phyloP scores from a whole-genome alignment of 257 asterid genomes.

The Mentha longifolia region DNA sequence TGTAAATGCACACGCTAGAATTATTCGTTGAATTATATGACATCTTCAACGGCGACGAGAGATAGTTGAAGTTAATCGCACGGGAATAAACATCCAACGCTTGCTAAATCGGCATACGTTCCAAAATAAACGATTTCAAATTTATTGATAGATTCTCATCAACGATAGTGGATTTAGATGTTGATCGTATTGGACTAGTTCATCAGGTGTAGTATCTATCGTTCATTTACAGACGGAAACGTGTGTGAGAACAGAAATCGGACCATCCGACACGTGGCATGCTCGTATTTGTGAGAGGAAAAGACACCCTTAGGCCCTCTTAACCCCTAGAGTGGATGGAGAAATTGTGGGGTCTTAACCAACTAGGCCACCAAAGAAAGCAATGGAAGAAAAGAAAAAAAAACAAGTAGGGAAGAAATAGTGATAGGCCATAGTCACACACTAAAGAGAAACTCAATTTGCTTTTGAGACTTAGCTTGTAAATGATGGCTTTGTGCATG shows the following conservation, averaged over 20 bases:
- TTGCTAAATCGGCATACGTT: background rate
- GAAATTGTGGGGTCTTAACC: constrained; percentile 31
- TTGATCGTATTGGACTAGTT: background rate
- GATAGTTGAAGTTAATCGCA: background rate
- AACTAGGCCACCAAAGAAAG: constrained; percentile 21
- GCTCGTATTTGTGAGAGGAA: background rate
- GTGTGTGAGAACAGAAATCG: background rate
- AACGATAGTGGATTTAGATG: background rate
- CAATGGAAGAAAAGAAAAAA: too few species aligned
- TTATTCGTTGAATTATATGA: background rate
- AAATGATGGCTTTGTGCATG: constrained; percentile 41
- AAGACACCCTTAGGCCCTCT: background rate
- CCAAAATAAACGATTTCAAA: too few species aligned
- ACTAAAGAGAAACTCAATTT: constrained; percentile 9
- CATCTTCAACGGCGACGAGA: background rate
- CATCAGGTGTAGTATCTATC: background rate
- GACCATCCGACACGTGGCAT: background rate
- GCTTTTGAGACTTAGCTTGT: constrained; percentile 42
- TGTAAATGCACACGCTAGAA: background rate
- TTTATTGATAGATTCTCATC: too few species aligned
- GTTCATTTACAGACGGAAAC: background rate
- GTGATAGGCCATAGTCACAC: constrained; percentile 33
- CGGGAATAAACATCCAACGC: background rate
- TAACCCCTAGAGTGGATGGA: background rate
- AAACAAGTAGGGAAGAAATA: background rate